Conservation (phyloP, 2,329 filamentous ascomycete species). For the Aureobasidium mangrovei region DNA sequence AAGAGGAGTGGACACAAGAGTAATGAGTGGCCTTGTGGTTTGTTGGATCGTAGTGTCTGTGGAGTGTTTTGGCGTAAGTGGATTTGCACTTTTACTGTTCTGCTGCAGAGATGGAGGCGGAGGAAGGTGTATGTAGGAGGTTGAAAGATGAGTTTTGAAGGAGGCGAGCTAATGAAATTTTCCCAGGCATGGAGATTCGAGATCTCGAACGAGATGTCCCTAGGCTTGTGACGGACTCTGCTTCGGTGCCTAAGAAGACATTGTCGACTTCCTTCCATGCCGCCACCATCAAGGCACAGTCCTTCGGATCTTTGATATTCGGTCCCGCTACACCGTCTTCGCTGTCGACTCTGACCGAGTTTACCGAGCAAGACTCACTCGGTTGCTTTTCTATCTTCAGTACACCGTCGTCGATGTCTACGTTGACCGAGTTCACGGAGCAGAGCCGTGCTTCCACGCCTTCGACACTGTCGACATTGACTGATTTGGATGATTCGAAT, state of each 20-base stretch:
- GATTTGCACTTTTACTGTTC: background rate
- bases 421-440: background rate
- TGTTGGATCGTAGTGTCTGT: background rate
- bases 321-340: too few relatives aligned
- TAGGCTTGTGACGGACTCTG: background rate
- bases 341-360: background rate
- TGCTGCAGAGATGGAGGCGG: too few relatives aligned
- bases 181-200: background rate
- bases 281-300: too few relatives aligned
- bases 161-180: background rate
- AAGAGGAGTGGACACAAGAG: background rate
- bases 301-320: too few relatives aligned
- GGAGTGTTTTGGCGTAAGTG: slow-evolving; percentile 1
- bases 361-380: background rate
- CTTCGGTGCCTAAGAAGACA: background rate
- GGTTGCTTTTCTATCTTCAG: background rate
- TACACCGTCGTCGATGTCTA: background rate
- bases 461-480: background rate
- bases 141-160: background rate
- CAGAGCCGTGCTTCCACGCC: background rate
- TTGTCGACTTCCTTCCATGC: background rate
- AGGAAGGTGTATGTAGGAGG: too few relatives aligned
- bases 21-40: background rate
- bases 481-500: background rate
- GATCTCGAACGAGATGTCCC: background rate